Percentiles rank a stretch among this genome's conserved stretches.
Evolutionary conservation across 2,329 filamentous ascomycete species (phyloP).

Genomic region (Elsinoe fawcettii): DNA sequence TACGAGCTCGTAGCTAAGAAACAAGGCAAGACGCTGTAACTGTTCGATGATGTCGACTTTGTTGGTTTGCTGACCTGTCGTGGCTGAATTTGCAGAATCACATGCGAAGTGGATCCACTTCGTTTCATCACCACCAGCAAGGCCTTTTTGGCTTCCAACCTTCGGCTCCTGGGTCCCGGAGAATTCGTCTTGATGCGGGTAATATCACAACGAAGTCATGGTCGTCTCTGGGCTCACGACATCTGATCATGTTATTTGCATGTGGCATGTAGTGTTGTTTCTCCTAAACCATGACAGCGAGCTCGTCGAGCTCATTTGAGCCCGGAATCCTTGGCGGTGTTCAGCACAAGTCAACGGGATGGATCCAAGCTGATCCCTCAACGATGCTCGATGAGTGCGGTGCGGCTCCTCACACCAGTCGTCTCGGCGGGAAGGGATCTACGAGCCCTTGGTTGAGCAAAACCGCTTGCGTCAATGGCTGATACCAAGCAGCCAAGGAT

Average conservation of each 20-base stretch:
- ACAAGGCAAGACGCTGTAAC: background rate
- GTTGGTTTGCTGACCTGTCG: background rate
- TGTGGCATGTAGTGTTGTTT: too few relatives aligned
- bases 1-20: background rate
- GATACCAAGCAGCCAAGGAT: slow-evolving; percentile 5
- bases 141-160: background rate
- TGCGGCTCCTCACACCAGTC: background rate
- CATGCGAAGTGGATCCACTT: background rate
- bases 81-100: background rate
- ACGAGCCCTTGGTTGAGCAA: background rate
- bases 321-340: background rate
- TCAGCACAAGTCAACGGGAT: background rate
- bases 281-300: too few relatives aligned
- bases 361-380: background rate
- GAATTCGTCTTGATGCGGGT: background rate
- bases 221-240: too few relatives aligned
- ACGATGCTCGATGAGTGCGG: slow-evolving; percentile 4
- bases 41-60: background rate
- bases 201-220: background rate
- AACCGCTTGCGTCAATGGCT: background rate
- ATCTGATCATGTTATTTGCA: background rate
- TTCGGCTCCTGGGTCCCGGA: background rate
- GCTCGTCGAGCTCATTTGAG: background rate
- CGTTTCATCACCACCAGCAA: background rate
- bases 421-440: slow-evolving; percentile 11